Conservation (phyloP, 1,284 basidiomycete species). For the Sparassis latifolia region DNA sequence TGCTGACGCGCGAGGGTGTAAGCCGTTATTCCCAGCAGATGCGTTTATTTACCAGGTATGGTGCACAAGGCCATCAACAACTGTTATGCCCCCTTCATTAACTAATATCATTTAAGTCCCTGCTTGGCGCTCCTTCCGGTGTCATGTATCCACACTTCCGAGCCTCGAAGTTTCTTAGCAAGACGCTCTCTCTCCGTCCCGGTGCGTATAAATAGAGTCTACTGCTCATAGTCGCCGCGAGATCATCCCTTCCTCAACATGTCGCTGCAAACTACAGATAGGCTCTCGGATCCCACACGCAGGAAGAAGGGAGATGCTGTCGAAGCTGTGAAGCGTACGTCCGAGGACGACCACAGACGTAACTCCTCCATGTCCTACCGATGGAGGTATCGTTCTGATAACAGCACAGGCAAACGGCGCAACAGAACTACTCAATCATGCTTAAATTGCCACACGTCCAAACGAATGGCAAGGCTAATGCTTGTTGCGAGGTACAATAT, state of each 20-base stretch:
- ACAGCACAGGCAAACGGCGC: slow-evolving; percentile 34
- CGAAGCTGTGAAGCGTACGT: slow-evolving; percentile 18
- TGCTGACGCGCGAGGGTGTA: too few relatives aligned
- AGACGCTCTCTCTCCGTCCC: slow-evolving; percentile 1
- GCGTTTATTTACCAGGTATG: too few relatives aligned
- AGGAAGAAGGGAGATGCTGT: slow-evolving; percentile 23
- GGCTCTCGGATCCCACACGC: slow-evolving; percentile 11
- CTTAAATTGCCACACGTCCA: slow-evolving; percentile 69
- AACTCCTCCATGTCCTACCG: slow-evolving; percentile 7
- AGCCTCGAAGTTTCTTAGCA: neutral
- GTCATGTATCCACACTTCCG: neutral
- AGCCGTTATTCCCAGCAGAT: too few relatives aligned
- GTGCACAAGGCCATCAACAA: too few relatives aligned
- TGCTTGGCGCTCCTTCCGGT: too few relatives aligned
- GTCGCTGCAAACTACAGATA: slow-evolving; percentile 11
- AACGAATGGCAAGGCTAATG: slow-evolving; percentile 60
- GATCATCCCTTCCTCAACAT: slow-evolving; percentile 13
- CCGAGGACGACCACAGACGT: slow-evolving; percentile 30
- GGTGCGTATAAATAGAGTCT: slow-evolving; percentile 5
- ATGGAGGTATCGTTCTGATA: neutral
- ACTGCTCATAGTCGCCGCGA: neutral
- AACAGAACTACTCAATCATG: slow-evolving; percentile 65
- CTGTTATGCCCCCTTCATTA: too few relatives aligned
- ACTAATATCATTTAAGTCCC: too few relatives aligned
- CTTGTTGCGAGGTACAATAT: neutral